Conservation (phyloP, 345 rosid species). For the Dipteronia dyeriana region DNA sequence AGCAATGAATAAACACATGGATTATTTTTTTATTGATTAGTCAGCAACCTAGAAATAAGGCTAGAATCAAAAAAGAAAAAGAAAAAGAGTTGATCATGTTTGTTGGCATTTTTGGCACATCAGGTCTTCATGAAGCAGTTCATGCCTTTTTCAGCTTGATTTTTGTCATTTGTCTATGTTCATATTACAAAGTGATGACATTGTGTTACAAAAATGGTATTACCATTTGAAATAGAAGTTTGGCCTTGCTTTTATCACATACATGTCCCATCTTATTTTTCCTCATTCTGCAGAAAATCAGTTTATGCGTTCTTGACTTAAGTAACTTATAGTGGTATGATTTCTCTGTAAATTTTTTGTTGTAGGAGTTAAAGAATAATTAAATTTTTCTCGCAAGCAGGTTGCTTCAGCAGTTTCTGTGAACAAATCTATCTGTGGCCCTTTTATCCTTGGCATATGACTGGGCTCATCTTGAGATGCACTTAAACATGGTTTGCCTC, state of each 20-base stretch:
- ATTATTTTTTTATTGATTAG: too few relatives aligned
- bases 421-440: neutral
- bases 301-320: neutral
- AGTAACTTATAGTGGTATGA: neutral
- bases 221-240: neutral
- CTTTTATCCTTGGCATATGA: neutral
- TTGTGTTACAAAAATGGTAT: too few relatives aligned
- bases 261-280: neutral
- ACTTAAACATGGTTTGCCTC: neutral
- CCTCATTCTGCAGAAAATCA: conserved; percentile 1
- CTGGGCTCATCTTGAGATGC: neutral
- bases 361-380: too few relatives aligned
- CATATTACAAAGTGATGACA: neutral
- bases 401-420: neutral
- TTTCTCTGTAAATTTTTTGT: neutral
- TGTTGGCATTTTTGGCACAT: neutral
- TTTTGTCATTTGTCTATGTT: neutral
- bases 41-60: too few relatives aligned
- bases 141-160: too few relatives aligned
- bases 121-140: neutral
- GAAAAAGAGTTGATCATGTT: too few relatives aligned
- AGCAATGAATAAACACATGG: neutral
- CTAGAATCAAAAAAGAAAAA: too few relatives aligned
- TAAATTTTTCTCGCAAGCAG: neutral
- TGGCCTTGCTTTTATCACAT: neutral